Percentiles rank a stretch among this genome's conserved stretches.
Evolutionary conservation across 495 filamentous ascomycete genomes (phyloP).

Genomic region (Aspergillus carlsbadensis): DNA sequence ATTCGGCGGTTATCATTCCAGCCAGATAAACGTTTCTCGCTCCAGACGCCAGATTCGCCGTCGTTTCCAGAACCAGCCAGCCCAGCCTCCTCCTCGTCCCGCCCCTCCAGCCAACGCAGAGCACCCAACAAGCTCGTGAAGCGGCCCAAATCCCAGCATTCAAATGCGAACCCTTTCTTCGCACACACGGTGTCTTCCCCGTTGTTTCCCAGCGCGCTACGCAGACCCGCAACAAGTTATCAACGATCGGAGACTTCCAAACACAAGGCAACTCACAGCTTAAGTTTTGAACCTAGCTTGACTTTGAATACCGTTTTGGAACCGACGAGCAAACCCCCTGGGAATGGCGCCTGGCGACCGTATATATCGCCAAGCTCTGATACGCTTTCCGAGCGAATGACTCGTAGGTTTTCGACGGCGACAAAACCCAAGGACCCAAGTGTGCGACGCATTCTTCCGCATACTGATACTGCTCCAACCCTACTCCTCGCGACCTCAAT

Average conservation of each 20-base stretch:
- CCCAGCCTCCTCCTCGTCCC: slow-evolving; percentile 59
- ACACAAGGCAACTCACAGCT: slow-evolving; percentile 36
- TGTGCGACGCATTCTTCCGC: slow-evolving; percentile 30
- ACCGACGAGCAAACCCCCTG: slow-evolving; percentile 19
- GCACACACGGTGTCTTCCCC: slow-evolving; percentile 40
- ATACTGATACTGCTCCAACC: slow-evolving; percentile 30
- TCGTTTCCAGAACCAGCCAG: slow-evolving; percentile 70
- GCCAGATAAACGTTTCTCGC: slow-evolving; percentile 64
- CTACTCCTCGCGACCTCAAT: slow-evolving; percentile 43
- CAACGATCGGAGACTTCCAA: slow-evolving; percentile 74
- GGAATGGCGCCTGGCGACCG: slow-evolving; percentile 39
- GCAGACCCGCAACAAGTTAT: slow-evolving; percentile 83
- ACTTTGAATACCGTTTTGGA: slow-evolving; percentile 14
- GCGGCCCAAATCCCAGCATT: slow-evolving; percentile 65
- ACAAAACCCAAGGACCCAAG: slow-evolving; percentile 24
- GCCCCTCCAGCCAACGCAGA: slow-evolving; percentile 44
- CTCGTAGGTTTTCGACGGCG: slow-evolving; percentile 31
- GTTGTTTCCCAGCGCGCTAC: slow-evolving; percentile 54
- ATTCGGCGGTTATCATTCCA: slow-evolving; percentile 76
- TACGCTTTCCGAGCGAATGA: slow-evolving; percentile 35
- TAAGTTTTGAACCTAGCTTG: slow-evolving; percentile 33
- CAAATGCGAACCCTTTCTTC: slow-evolving; percentile 34
- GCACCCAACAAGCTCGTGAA: slow-evolving; percentile 88
- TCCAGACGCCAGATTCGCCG: slow-evolving; percentile 63
- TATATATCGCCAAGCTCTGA: slow-evolving; percentile 44